These are phyloP conservation scores for Tolypocladium ovalisporum DNA, from an alignment of 2,329 filamentous ascomycete species.

Conservation along the genomic window DNA sequence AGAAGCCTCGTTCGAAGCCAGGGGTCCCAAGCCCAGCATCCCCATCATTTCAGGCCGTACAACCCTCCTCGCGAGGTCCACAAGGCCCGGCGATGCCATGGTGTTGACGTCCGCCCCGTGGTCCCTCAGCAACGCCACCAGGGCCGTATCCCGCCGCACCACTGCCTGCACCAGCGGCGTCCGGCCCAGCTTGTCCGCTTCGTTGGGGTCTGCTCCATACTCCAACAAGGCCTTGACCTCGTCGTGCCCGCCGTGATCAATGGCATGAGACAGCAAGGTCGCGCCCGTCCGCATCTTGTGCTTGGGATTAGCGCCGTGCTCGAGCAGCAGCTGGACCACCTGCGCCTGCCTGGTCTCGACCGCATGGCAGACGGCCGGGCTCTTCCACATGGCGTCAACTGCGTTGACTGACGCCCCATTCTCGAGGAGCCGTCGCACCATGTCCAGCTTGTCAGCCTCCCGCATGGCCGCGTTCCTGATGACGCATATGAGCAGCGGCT, in stretches of 20 bases:
- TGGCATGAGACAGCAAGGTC: conserved; percentile 18
- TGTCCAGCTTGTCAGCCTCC: conserved; percentile 13
- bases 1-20: background rate
- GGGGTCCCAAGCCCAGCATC: conserved; percentile 9
- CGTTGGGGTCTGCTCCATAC: conserved; percentile 21
- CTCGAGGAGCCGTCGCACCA: conserved; percentile 19
- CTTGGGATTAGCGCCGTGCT: conserved; percentile 15
- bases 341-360: conserved; percentile 14
- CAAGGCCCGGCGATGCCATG: conserved; percentile 9
- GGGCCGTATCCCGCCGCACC: conserved; percentile 12
- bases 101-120: conserved; percentile 15
- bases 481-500: conserved; percentile 19
- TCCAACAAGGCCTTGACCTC: conserved; percentile 15
- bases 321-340: conserved; percentile 15
- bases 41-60: conserved; percentile 13
- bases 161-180: conserved; percentile 22
- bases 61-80: conserved; percentile 11
- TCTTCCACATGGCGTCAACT: conserved; percentile 10
- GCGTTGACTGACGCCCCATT: conserved; percentile 20
- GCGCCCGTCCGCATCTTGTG: conserved; percentile 17
- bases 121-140: conserved; percentile 16
- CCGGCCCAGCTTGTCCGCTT: conserved; percentile 16
- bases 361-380: conserved; percentile 12
- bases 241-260: conserved; percentile 13
- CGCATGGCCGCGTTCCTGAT: conserved; percentile 15